Conservation (phyloP, 73 alveolate genomes). For the Stentor coeruleus region DNA sequence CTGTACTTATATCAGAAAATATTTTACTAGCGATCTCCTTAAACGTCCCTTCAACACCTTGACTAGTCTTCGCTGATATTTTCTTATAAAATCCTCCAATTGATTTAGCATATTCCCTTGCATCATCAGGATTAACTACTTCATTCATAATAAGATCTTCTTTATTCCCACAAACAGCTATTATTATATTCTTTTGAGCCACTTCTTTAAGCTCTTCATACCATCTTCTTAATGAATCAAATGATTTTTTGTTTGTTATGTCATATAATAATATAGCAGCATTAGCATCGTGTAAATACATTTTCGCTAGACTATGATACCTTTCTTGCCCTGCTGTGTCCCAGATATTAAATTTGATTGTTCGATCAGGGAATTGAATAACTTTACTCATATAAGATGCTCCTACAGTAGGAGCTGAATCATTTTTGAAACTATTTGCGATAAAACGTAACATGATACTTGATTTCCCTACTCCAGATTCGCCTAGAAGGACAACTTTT, state of each 20-base stretch:
- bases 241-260: background rate
- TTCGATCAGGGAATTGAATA: background rate
- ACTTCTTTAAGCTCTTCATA: background rate
- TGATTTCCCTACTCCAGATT: background rate
- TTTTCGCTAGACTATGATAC: slow-evolving; percentile 39
- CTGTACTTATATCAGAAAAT: background rate
- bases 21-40: background rate
- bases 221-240: background rate
- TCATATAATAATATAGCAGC: background rate
- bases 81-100: background rate
- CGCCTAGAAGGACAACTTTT: background rate
- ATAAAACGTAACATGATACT: background rate
- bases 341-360: slow-evolving; percentile 40
- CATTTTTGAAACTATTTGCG: too few relatives aligned
- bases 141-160: background rate
- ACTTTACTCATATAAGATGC: background rate
- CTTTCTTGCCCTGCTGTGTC: slow-evolving; percentile 73
- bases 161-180: background rate
- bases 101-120: background rate
- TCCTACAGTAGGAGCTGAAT: background rate
- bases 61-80: background rate
- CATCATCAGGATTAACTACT: background rate
- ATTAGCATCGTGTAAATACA: slow-evolving; percentile 29
- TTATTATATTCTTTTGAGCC: background rate
- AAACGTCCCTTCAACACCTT: background rate